These are phyloP conservation scores for Lipomyces japonicus DNA, from an alignment of 805 yeast genomes.

Conservation along the genomic window DNA sequence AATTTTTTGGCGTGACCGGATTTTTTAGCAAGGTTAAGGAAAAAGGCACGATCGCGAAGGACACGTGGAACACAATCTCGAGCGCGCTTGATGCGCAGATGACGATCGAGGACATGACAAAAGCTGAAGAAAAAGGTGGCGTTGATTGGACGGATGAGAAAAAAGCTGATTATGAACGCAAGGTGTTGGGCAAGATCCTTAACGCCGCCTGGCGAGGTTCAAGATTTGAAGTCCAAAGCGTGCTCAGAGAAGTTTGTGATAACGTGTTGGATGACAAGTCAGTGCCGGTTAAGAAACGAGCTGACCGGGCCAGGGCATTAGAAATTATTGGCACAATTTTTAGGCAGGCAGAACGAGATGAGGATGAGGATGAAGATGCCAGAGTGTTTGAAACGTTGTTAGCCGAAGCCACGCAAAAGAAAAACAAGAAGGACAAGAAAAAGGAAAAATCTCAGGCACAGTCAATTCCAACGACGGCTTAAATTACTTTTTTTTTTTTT, in stretches of 20 bases:
- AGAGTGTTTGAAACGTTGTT: conserved; percentile 84
- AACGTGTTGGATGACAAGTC: conserved; percentile 65
- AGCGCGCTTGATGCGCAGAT: conserved; percentile 86
- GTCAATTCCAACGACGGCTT: conserved; percentile 4
- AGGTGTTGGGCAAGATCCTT: conserved; percentile 80
- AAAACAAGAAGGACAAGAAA: conserved; percentile 49
- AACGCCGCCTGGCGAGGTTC: conserved; percentile 97
- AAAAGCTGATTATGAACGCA: conserved; percentile 73
- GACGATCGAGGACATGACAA: conserved; percentile 68
- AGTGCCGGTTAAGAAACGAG: conserved; percentile 57
- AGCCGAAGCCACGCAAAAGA: conserved; percentile 71
- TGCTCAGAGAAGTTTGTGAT: conserved; percentile 79
- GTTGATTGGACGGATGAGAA: conserved; percentile 54
- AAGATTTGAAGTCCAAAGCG: conserved; percentile 74
- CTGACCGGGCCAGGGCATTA: conserved; percentile 76
- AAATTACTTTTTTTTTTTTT: neutral
- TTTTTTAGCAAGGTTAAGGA: conserved; percentile 76
- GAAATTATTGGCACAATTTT: conserved; percentile 68
- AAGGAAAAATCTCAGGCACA: conserved; percentile 8
- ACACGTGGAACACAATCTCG: conserved; percentile 74
- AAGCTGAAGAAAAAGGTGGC: conserved; percentile 62
- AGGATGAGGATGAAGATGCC: conserved; percentile 91
- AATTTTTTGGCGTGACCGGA: conserved; percentile 82
- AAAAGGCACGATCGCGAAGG: conserved; percentile 76
- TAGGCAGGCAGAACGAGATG: conserved; percentile 62